Base-by-base conservation (phyloP, 129 eudicot genomes). In the Pseudognaphalium luteoalbum region DNA sequence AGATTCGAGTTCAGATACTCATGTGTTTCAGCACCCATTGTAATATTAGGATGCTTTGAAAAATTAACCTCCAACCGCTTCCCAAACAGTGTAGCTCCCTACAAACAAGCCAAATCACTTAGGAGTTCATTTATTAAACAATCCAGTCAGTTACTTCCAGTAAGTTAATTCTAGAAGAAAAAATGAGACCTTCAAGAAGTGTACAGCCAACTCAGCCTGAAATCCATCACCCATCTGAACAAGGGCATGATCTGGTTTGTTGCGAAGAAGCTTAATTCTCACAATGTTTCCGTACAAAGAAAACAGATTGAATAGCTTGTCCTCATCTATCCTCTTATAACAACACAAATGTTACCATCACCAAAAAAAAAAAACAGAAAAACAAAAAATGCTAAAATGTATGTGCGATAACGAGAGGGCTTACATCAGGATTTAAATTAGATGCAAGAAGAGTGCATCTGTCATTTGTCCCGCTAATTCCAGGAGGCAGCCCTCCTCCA, bases 221-320 rank as follows among this genome's bases (percentile, higher is more conserved):
- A 94, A 91, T 59, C 99, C 99, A 64, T 91, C 97, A 25, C 97
- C 93, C 99, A 94, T 91, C 86, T 94, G 96, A 73, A 94, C 90
- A 44, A 94, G 81, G 16, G 97, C 97, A 83, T 94, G 97, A 86
- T 94, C 97, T 54, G 97, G 99, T 80, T 94, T 94, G 65, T 87
- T 94, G 29, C 96, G 91, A 56, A 94, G 92, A 81, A 89, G 85
- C 82, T 94, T 94, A 80, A 94, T 89, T 78, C 99, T 83, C 69
- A 84, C 87, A 56, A 94, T 94, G 85, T 94, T 94, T 47, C 99
- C 99, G 64, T 94, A 94, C 8, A 94, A 76, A 37, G 99, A 94
- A 85, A 91, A 94, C 76, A 94, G 79, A 77, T 94, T 94, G 76
- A 94, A 94, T 33, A 94, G 89, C 82, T 94, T 94, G 81, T 94